Evolutionary conservation across 2,329 filamentous ascomycete species (phyloP), one percentile per base, ranked within the genome.

Genomic region (Macroventuria anomochaeta): DNA sequence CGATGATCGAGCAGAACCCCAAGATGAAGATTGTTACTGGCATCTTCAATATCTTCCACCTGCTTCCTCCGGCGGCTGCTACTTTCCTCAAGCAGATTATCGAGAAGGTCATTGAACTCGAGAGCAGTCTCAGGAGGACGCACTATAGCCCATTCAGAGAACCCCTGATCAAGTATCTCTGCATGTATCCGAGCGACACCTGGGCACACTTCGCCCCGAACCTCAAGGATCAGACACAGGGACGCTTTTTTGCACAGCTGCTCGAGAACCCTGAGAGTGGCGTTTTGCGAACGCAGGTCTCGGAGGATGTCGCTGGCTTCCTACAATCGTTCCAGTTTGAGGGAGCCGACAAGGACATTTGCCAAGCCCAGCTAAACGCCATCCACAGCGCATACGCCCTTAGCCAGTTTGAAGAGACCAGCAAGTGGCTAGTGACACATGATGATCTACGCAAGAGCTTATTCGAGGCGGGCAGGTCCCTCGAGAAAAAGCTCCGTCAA

Each of bases 11-110:
- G 73, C 93, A 97, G 70, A 90, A 95, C 64, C 84, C 85, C 12
- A 88, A 91, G 63, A 96, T 99, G 88, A 96, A 95, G 77, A 89
- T 97, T 39, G 91, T 97, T 31, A 90, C 92, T 2, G 91, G 93
- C 0, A 96, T 97, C 47, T 89, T 99, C 73, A 95, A 96, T 69
- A 93, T 99, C 51, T 99, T 99, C 74, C 93, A 97, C 71, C 83
- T 99, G n/a, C 81, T 99, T 4, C 95, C 96, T 0, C 84, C 91
- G 0, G 91, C 91, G 8, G 96, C 96, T 1, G 90, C 93, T 55
- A 87, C 88, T 13, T 99, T 99, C 73, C 92, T 97, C 75, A 91
- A 93, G 56, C 86, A 90, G 25, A 83, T 99, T 36, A 91, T 97
- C 41, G 89, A 96, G 62, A 90, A 89, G 44, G 91, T 96, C n/a